Evolutionary conservation across 2,329 filamentous ascomycete genomes (phyloP), one percentile per base, ranked within the genome.

Genomic region (Furcasterigmium furcatum): DNA sequence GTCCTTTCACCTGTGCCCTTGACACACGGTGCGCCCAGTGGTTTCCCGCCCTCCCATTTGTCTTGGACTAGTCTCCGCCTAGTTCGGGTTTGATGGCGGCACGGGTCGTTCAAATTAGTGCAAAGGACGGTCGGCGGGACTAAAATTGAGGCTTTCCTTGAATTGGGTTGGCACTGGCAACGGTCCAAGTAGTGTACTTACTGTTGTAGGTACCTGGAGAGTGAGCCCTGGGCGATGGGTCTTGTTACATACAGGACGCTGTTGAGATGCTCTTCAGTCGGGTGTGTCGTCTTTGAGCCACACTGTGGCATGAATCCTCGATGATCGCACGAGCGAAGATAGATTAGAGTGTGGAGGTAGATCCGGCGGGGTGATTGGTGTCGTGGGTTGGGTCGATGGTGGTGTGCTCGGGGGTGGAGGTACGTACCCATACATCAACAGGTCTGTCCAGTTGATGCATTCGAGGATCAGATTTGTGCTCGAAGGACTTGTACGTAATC

Each of bases 21-120:
- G 29, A n/a, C 13, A 32, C 29, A 5, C 5, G 5, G 13, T 32
- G 29, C 29, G 29, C 12, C 29, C 16, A 14, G 29, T 32, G 29
- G 12, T 32, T n/a, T n/a, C 5, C 16, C 16, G 29, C 9, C 32
- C 14, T 18, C 32, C 7, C n/a, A 35, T 35, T 16, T 18, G 18
- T 35, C 32, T 35, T 8, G 9, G 9, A 16, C n/a, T 35, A 35
- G 32, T 9, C 14, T 13, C 18, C 32, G 32, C 14, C 32, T 16
- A 19, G 32, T 16, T 19, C 16, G 13, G 18, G n/a, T n/a, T 34
- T 42, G 40, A 42, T n/a, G 40, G 40, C 40, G 40, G 40, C 24
- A 34, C 40, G 40, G 40, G 20, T 42, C 40, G 40, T 42, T 22
- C n/a, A 18, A 27, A 12, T 32, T 32, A 32, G 29, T 32, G 29